These are phyloP conservation scores for Forsythia viridissima DNA, from an alignment of 257 asterid genomes.

Conservation along the genomic window DNA sequence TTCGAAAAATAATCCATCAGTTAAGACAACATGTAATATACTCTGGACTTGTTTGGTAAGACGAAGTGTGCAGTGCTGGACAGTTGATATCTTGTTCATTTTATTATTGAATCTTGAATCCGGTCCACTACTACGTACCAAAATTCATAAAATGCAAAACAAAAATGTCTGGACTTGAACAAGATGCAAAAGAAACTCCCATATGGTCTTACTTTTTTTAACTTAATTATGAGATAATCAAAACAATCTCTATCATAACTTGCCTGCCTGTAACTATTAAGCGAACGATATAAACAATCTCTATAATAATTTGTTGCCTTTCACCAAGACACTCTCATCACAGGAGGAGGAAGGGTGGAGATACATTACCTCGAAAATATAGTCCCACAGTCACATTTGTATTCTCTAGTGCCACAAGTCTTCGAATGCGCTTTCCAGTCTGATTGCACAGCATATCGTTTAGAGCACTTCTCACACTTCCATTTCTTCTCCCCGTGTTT, in stretches of 20 bases:
- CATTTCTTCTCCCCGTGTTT: constrained; percentile 97
- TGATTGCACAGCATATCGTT: constrained; percentile 87
- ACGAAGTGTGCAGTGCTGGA: not conserved
- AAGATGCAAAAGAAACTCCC: not conserved
- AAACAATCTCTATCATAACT: not conserved
- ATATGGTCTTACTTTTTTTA: too few relatives aligned
- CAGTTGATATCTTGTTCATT: not conserved
- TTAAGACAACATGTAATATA: not conserved
- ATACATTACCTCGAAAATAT: constrained; percentile 72
- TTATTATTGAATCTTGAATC: not conserved
- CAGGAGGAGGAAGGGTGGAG: not conserved
- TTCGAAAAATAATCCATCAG: not conserved
- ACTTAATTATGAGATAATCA: not conserved
- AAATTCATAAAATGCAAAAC: not conserved
- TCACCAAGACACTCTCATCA: too few relatives aligned
- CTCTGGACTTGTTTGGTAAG: not conserved
- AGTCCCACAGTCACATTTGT: constrained; percentile 90
- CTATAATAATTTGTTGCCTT: too few relatives aligned
- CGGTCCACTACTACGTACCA: not conserved
- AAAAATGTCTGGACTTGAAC: not conserved
- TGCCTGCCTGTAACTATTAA: too few relatives aligned
- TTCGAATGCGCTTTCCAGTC: constrained; percentile 96
- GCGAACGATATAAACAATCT: too few relatives aligned
- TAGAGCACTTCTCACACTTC: constrained; percentile 90
- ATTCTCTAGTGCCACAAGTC: constrained; percentile 92